Percentiles rank a stretch among this genome's conserved stretches.
phyloP scores from a whole-genome alignment of 805 yeast genomes.

The Metschnikowia orientalis region DNA sequence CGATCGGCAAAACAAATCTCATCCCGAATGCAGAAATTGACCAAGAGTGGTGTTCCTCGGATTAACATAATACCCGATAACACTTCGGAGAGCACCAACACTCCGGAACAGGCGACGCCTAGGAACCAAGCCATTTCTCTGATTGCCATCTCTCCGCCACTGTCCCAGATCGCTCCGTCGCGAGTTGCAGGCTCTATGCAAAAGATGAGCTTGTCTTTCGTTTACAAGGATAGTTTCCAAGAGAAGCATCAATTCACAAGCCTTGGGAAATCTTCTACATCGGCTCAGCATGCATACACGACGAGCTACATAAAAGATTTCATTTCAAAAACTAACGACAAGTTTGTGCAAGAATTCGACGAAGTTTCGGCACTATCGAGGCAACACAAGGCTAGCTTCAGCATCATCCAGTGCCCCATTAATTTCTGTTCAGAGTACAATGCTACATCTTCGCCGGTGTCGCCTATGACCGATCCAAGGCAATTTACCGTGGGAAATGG shows the following conservation, averaged over 20 bases:
- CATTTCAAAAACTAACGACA: constrained; percentile 6
- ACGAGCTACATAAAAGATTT: constrained; percentile 1
- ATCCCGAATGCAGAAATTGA: constrained; percentile 13
- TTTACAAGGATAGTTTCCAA: constrained; percentile 8
- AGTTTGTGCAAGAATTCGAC: constrained; percentile 8
- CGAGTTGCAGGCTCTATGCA: constrained; percentile 4
- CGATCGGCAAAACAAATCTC: constrained; percentile 37
- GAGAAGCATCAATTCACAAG: constrained; percentile 10
- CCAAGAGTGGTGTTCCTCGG: constrained; percentile 3
- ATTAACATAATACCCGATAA: constrained; percentile 1
- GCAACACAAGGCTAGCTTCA: constrained; percentile 10
- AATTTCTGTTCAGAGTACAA: constrained; percentile 7
- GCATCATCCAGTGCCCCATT: constrained; percentile 10
- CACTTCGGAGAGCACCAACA: constrained; percentile 9
- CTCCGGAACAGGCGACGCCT: neutral
- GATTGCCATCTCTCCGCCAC: neutral
- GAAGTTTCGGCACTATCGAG: constrained; percentile 5
- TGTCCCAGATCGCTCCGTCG: too few species aligned
- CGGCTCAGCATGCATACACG: neutral
- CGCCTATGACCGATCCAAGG: constrained; percentile 14
- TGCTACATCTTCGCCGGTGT: constrained; percentile 13
- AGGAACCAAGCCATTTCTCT: neutral
- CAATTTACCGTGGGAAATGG: constrained; percentile 15
- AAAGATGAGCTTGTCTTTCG: constrained; percentile 12
- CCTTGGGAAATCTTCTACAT: constrained; percentile 1